Conservation (phyloP, 129 eudicot genomes). For the Rutidosis leptorrhynchoides region DNA sequence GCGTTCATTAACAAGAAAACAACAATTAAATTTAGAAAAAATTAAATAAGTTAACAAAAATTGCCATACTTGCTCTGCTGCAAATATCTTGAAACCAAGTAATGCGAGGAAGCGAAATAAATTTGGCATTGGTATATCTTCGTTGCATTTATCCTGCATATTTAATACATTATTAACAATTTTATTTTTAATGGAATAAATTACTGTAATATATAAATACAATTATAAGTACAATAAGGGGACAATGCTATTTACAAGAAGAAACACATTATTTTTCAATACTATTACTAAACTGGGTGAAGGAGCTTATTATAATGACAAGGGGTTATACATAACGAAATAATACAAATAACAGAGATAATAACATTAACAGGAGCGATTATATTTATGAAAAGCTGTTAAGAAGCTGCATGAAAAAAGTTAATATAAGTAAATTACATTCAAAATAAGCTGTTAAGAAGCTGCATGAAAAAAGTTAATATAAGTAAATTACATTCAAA, state of each 20-base stretch:
- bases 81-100: slow-evolving; percentile 91
- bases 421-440: slow-evolving; percentile 23
- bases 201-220: no score
- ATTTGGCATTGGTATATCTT: slow-evolving; percentile 92
- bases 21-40: neutral
- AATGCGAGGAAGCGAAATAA: slow-evolving; percentile 88
- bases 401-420: slow-evolving; percentile 2
- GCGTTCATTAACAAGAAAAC: neutral
- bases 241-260: neutral
- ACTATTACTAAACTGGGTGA: neutral
- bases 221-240: neutral
- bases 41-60: slow-evolving; percentile 10
- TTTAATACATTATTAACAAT: slow-evolving; percentile 5
- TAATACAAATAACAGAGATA: neutral
- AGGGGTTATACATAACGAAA: slow-evolving; percentile 3
- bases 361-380: slow-evolving; percentile 6
- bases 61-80: slow-evolving; percentile 69
- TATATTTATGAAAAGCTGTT: neutral
- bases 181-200: neutral
- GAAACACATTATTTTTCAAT: neutral
- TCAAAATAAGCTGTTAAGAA: neutral
- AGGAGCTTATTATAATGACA: neutral
- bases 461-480: neutral
- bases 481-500: slow-evolving; percentile 25
- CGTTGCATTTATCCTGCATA: slow-evolving; percentile 53